Evolutionary conservation across 148 eudicot species (phyloP), one percentile per base, ranked within the genome.

Genomic region (Hydrangea macrophylla): DNA sequence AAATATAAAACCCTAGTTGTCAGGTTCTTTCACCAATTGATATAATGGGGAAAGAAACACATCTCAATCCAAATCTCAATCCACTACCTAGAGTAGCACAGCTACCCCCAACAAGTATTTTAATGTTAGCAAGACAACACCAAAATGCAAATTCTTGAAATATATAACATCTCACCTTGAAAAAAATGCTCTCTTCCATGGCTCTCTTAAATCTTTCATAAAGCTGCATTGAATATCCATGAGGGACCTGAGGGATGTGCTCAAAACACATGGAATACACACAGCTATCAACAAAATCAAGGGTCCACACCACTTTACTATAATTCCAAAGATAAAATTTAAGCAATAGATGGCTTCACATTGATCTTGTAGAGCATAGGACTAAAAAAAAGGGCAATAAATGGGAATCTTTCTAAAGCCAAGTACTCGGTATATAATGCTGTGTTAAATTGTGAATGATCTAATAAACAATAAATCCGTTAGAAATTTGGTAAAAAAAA

Each of bases 251-350:
- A n/a, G n/a, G n/a, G 36, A n/a, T 23, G 50, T n/a, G 58, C 58
- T 63, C 69, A 69, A 62, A 33, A 50, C 65, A 75, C 78, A 75
- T 62, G 58, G 30, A 48, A 39, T 75, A 75, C 48, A 69, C 63
- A 69, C 78, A 75, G 60, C 78, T 75, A 62, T 15, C 9, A 27
- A 33, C 18, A 39, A 31, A 55, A 54, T 69, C 5, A 75, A 75
- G 70, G 73, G 64, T 69, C 30, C 44, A 24, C 32, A 60, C 51
- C 32, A 60, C 51, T 27, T 15, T 17, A 40, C 4, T 15, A 24
- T 30, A 36, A 74, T n/a, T 13, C 22, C n/a, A 13, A 60, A 8
- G 28, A 7, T 22, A 17, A 17, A 23, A 20, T 27, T 35, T 36
- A 53, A 0, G 50, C 33, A 67, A 67, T 7, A 42, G 25, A 35